A percentile compares a stretch with the other conserved stretches of the same genome.
Conservation (phyloP, 2,329 filamentous ascomycete genomes). For the Cladophialophora immunda region DNA sequence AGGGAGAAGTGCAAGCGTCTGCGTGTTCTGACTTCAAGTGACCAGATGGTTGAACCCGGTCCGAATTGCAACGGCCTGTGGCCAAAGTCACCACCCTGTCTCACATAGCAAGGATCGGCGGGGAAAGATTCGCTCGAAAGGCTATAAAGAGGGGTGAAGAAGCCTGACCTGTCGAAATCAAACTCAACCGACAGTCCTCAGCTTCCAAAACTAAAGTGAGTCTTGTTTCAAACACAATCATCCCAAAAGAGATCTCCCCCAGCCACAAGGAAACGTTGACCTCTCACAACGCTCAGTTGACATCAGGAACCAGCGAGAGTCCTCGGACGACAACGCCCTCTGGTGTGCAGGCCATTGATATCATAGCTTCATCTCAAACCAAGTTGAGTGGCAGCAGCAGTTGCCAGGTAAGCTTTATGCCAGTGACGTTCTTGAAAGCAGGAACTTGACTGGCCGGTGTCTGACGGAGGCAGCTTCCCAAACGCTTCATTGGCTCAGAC, state of each 20-base stretch:
- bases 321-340: not conserved
- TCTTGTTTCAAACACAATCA: slow-evolving; percentile 1
- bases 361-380: not conserved
- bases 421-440: not conserved
- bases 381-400: not conserved
- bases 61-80: slow-evolving; percentile 24
- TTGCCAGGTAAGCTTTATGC: slow-evolving; percentile 15
- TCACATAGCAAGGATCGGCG: slow-evolving; percentile 27
- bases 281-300: not conserved
- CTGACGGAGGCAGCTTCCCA: not conserved
- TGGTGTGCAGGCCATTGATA: not conserved
- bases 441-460: slow-evolving; percentile 10
- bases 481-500: not conserved
- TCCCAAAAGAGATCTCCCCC: not conserved
- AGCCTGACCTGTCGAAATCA: not conserved
- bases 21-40: slow-evolving; percentile 17
- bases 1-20: slow-evolving; percentile 12
- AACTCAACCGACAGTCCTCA: not conserved
- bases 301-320: not conserved
- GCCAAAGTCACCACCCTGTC: slow-evolving; percentile 22
- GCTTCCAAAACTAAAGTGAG: not conserved
- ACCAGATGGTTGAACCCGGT: slow-evolving; percentile 6
- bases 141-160: slow-evolving; percentile 7
- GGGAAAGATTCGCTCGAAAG: not conserved
- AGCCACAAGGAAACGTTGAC: not conserved